phyloP scores from a whole-genome alignment of 306 rosid species.

The Vigna hirtella region DNA sequence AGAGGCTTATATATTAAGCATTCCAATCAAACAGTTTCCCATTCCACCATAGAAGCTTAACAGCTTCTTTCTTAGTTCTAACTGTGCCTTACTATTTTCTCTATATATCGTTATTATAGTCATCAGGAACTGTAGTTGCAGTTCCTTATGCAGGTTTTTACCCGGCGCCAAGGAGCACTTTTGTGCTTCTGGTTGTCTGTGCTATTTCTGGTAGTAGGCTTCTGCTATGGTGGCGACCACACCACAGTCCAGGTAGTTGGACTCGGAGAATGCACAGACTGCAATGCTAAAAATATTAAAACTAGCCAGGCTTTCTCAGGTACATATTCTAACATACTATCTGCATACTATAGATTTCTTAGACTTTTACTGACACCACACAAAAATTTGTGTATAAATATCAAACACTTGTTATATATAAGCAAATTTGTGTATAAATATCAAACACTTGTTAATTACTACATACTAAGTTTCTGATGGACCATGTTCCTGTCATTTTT shows the following conservation, averaged over 20 bases:
- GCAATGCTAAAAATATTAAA: constrained; percentile 64
- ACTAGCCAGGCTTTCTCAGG: constrained; percentile 76
- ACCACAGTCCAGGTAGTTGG: constrained; percentile 79
- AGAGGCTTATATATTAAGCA: constrained; percentile 54
- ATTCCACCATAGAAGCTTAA: constrained; percentile 27
- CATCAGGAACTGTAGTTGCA: constrained; percentile 18
- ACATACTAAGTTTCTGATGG: no score
- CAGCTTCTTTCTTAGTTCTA: constrained; percentile 50
- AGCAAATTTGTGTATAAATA: no score
- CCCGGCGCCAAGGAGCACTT: constrained; percentile 51
- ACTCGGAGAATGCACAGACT: constrained; percentile 81
- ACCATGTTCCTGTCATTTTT: no score
- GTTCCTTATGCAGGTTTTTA: constrained; percentile 58
- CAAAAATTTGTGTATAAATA: no score
- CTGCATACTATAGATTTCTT: neutral
- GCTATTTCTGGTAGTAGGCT: constrained; percentile 50
- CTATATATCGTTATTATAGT: neutral
- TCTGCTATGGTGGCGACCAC: constrained; percentile 66
- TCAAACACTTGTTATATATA: no score
- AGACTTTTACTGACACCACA: neutral
- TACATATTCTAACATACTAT: constrained; percentile 29
- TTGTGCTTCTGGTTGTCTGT: constrained; percentile 63
- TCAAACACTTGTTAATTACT: no score
- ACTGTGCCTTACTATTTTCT: constrained; percentile 3
- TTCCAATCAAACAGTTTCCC: neutral